Base-by-base conservation (phyloP, 2,329 filamentous ascomycete species). In the Cephalotrichum gorgonifer region DNA sequence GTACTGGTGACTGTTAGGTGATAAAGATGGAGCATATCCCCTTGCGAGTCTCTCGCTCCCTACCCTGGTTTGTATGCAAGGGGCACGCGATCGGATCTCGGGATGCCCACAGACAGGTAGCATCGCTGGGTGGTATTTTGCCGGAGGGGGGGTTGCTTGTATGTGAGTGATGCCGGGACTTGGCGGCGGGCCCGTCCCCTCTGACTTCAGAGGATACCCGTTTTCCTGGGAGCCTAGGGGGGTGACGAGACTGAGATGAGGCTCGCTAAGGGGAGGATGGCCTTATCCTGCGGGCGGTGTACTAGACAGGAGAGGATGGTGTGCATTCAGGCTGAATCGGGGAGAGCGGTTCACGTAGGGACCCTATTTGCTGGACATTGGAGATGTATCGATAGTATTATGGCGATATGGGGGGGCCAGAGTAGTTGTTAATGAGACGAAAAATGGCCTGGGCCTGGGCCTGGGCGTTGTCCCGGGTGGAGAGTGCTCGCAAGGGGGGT, bases 291-390 rank as follows among this genome's bases (percentile, higher is more conserved):
- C 30, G 11, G 43, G n/a, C 15, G 25, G n/a, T n/a, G 30, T 28
- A 9, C 22, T 39, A 7, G 35, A 6, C 8, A 39, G 17, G 35
- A 39, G 25, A 4, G 15, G 25, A 28, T 44, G 27, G 43, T 27
- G 27, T 28, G 23, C 12, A 47, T 41, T 41, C 45, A 41, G 45
- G 45, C 45, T 47, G 33, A 47, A 47, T 42, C 17, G 43, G 20
- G 26, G 41, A 25, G 6, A 3, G n/a, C n/a, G n/a, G 27, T 5
- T 30, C n/a, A 11, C n/a, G n/a, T n/a, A 3, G 22, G 35, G 17
- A 9, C 17, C 17, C 17, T 20, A 9, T 11, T 20, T 22, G 35
- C 17, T 11, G 35, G 17, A 3, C 35, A 17, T 11, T 39, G n/a
- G n/a, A n/a, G n/a, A n/a, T n/a, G n/a, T n/a, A n/a, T n/a, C n/a